Percentiles rank a stretch among this genome's conserved stretches.
Evolutionary conservation across 2,329 filamentous ascomycete species (phyloP).

Genomic region (Gnomoniopsis smithogilvyi): DNA sequence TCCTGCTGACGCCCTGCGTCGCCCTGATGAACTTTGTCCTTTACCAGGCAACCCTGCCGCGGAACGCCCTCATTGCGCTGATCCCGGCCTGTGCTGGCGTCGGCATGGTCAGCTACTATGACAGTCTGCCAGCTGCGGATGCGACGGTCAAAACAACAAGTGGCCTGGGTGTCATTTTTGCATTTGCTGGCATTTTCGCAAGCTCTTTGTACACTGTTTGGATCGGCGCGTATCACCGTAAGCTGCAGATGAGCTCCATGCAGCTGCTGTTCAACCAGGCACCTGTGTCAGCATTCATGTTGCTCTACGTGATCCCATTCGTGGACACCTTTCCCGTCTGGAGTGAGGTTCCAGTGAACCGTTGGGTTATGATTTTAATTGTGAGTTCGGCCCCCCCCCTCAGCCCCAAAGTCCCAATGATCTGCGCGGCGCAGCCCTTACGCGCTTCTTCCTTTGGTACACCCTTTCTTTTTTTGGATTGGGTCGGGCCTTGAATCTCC

Average conservation of each 20-base stretch:
- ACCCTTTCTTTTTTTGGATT: neutral
- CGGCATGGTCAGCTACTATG: constrained; percentile 65
- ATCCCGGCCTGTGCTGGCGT: constrained; percentile 62
- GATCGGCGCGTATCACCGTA: constrained; percentile 64
- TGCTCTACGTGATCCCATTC: constrained; percentile 65
- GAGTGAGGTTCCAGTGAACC: constrained; percentile 44
- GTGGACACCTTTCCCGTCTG: constrained; percentile 60
- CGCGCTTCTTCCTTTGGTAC: no score
- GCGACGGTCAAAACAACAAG: constrained; percentile 53
- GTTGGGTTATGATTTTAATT: constrained; percentile 58
- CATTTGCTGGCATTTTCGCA: constrained; percentile 60
- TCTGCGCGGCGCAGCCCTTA: neutral
- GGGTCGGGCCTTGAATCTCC: neutral
- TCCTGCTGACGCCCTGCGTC: constrained; percentile 63
- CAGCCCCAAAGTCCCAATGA: neutral
- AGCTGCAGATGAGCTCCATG: constrained; percentile 64
- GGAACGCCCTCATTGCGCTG: constrained; percentile 50
- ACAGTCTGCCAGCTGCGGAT: constrained; percentile 51
- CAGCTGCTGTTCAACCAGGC: constrained; percentile 68
- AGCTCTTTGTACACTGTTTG: constrained; percentile 67
- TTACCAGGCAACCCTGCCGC: constrained; percentile 54
- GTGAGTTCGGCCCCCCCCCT: constrained; percentile 40
- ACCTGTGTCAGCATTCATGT: constrained; percentile 57
- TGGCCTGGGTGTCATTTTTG: constrained; percentile 59
- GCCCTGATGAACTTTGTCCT: constrained; percentile 63